These are phyloP conservation scores for Puccinia novopanici DNA, from an alignment of 1,284 basidiomycete species.

Conservation along the genomic window DNA sequence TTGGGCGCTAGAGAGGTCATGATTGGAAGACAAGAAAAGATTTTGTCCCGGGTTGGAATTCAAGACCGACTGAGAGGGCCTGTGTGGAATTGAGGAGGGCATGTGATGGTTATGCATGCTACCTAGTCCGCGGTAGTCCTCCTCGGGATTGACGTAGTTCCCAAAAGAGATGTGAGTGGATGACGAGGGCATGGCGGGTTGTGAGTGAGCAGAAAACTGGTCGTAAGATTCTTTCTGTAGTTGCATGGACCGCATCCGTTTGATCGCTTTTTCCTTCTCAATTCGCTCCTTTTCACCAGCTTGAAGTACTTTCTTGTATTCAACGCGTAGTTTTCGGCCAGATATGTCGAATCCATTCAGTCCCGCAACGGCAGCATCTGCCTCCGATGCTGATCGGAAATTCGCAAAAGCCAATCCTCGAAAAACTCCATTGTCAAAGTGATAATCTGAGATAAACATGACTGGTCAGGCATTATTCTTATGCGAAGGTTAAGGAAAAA, in stretches of 20 bases:
- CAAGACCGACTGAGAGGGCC: constrained; percentile 20
- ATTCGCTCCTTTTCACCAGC: constrained; percentile 99
- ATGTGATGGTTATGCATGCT: constrained; percentile 17
- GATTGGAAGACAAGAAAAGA: not conserved
- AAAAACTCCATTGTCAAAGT: constrained; percentile 93
- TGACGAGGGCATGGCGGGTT: constrained; percentile 7
- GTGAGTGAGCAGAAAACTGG: constrained; percentile 11
- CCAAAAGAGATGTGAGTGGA: constrained; percentile 24
- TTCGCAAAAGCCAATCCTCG: constrained; percentile 98
- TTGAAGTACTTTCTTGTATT: constrained; percentile 99
- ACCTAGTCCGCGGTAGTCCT: constrained; percentile 1
- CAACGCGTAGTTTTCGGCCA: constrained; percentile 95
- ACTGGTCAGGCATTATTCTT: not conserved
- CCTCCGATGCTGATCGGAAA: constrained; percentile 85
- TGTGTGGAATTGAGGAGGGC: not conserved
- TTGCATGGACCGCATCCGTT: constrained; percentile 95
- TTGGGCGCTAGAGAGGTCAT: constrained; percentile 5
- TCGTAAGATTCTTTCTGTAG: constrained; percentile 61
- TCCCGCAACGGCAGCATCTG: constrained; percentile 91
- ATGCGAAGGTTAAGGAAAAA: constrained; percentile 53
- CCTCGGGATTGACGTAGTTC: not conserved
- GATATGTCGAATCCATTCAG: constrained; percentile 88
- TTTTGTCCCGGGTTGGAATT: constrained; percentile 2
- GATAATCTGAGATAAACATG: constrained; percentile 19
- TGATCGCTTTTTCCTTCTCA: constrained; percentile 96